phyloP scores from a whole-genome alignment of 306 rosid species.

The Inga oerstediana region DNA sequence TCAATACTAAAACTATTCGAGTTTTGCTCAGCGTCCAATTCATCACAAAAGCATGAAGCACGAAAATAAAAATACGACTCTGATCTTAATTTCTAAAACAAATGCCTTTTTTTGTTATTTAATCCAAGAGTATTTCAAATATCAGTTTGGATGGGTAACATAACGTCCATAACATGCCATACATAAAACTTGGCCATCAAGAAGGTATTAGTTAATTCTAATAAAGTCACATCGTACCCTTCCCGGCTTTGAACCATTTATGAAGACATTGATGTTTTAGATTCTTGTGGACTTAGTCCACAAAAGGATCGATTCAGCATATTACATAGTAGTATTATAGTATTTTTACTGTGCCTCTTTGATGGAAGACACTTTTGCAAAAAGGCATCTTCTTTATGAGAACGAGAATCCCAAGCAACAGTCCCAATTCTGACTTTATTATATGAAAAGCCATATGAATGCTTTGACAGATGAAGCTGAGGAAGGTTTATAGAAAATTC shows the following conservation, averaged over 20 bases:
- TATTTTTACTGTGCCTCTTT: conserved; percentile 30
- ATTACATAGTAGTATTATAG: not conserved
- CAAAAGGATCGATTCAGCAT: not conserved
- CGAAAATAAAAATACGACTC: too few relatives aligned
- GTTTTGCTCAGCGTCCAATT: not conserved
- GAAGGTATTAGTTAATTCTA: not conserved
- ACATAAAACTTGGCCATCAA: not conserved
- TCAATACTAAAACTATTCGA: not conserved
- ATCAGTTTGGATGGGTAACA: not conserved
- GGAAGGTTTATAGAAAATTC: conserved; percentile 49
- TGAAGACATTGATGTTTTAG: not conserved
- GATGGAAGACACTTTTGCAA: conserved; percentile 37
- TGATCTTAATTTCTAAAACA: too few relatives aligned
- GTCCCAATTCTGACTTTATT: conserved; percentile 25
- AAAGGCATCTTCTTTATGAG: conserved; percentile 43
- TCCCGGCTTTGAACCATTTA: not conserved
- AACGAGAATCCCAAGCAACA: conserved; percentile 39
- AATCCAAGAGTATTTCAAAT: not conserved
- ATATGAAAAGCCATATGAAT: conserved; percentile 9
- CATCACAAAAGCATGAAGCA: not conserved
- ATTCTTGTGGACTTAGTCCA: not conserved
- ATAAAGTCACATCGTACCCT: not conserved
- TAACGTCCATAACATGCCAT: not conserved
- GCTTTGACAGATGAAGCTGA: conserved; percentile 21
- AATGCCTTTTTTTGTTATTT: not conserved